phyloP scores from a whole-genome alignment of 495 filamentous ascomycete species.

The Neurospora africana region DNA sequence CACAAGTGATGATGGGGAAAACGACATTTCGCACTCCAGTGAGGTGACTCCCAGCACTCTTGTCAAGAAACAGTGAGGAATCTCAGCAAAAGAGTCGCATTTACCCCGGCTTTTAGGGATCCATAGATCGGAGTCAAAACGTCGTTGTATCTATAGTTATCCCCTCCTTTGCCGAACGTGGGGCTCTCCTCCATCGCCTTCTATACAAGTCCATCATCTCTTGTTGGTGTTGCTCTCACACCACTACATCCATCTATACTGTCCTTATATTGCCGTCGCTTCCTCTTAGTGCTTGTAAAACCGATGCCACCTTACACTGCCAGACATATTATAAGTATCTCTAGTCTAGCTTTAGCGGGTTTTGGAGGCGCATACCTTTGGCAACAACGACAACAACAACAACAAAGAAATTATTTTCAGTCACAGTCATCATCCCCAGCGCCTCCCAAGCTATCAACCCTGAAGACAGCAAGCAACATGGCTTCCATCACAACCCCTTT shows the following conservation, averaged over 20 bases:
- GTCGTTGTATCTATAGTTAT: background rate
- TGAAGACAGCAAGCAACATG: conserved; percentile 12
- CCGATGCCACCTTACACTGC: background rate
- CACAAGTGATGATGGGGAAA: background rate
- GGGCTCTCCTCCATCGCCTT: background rate
- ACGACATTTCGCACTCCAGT: background rate
- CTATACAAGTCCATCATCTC: background rate
- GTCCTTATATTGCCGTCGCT: background rate
- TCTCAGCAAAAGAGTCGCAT: background rate
- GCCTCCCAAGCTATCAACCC: background rate
- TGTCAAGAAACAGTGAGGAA: background rate
- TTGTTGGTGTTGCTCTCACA: background rate
- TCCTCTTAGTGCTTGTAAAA: background rate
- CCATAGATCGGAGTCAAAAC: background rate
- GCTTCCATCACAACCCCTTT: conserved; percentile 31
- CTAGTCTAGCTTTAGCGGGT: conserved; percentile 9
- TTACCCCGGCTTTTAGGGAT: background rate
- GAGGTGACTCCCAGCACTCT: background rate
- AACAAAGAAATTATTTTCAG: background rate
- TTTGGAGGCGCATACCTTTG: conserved; percentile 14
- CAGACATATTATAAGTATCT: conserved; percentile 9
- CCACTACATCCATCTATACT: background rate
- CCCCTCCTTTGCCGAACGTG: background rate
- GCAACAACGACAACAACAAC: conserved; percentile 4
- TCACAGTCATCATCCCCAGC: conserved; percentile 1